Base-by-base conservation (phyloP, 768 basidiomycete genomes). In the Suillus hirtellus region DNA sequence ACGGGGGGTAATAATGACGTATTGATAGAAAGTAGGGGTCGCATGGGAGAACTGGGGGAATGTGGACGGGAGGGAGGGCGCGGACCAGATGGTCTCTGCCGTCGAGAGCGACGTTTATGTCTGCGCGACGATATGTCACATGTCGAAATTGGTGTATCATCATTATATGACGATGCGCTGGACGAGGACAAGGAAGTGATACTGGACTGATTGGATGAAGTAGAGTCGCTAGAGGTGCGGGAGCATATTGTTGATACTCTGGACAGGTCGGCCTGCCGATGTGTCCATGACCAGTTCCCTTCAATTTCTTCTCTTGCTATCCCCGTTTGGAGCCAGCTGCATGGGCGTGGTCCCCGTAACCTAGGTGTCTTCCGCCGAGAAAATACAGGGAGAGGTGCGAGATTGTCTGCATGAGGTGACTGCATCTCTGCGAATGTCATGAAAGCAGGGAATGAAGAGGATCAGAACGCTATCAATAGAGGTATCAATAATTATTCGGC, bases 271-370 rank as follows among this genome's bases (percentile, higher is more conserved):
- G 64, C 10, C n/a, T 46, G 49, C 46, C 17, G 59, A 37, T 64
- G 38, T 37, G 42, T 3, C 69, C 70, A 76, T 24, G 65, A 58
- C 69, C 69, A 71, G 8, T 11, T 35, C 40, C 5, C 40, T 24
- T 38, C 37, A 34, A 17, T 8, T n/a, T 63, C 62, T 31, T 61
- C 62, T 12, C 4, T 62, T 37, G 27, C 5, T 40, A 37, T 40
- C 8, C 8, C 54, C 38, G 31, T 35, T n/a, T 15, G 37, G 1
- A 40, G 55, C 69, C 69, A 72, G 65, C 73, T 44, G 52, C 61
- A 68, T 35, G 74, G 75, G 56, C 74, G 74, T 21, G 75, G 74
- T 27, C 74, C 74, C 58, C 65, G 69, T 17, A 75, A 62, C 59
- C 68, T 69, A 37, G 56, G 43, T 14, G 66, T 60, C 35, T 21